Evolutionary conservation across 495 filamentous ascomycete species (phyloP).

Genomic region (Xylaria grammica): DNA sequence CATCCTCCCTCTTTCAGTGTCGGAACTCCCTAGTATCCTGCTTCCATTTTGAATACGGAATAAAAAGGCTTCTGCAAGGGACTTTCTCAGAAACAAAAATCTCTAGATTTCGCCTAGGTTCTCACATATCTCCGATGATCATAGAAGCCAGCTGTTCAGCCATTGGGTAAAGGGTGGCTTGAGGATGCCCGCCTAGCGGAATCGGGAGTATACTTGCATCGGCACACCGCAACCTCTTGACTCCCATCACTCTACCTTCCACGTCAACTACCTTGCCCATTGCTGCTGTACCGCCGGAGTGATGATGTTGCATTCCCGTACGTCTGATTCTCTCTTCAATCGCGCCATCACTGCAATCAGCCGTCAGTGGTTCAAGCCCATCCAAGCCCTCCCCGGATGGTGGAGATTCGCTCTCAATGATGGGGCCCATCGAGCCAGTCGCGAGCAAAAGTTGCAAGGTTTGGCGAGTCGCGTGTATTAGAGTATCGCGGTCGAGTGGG

Average conservation of each 20-base stretch:
- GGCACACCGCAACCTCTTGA: conserved; percentile 56
- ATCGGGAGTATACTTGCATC: conserved; percentile 62
- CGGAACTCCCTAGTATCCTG: too few relatives aligned
- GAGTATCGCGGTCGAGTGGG: conserved; percentile 21
- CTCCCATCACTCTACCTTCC: conserved; percentile 54
- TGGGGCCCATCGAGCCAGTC: conserved; percentile 14
- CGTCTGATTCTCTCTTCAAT: conserved; percentile 26
- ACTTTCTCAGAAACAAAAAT: too few relatives aligned
- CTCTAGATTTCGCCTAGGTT: too few relatives aligned
- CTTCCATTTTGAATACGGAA: too few relatives aligned
- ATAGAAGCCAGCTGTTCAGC: conserved; percentile 27
- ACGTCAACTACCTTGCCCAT: conserved; percentile 60
- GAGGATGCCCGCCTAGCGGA: conserved; percentile 23
- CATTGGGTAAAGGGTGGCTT: conserved; percentile 28
- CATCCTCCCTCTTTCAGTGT: too few relatives aligned
- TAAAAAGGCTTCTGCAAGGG: too few relatives aligned
- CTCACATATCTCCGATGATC: conserved; percentile 19
- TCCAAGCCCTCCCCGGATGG: conserved; percentile 23
- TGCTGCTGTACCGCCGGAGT: conserved; percentile 58
- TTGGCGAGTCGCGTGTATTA: conserved; percentile 21
- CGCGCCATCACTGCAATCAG: conserved; percentile 21
- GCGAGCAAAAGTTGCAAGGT: conserved; percentile 19
- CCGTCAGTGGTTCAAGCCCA: conserved; percentile 23
- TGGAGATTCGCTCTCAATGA: conserved; percentile 25
- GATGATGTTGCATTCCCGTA: conserved; percentile 32